Percentiles rank a stretch among this genome's conserved stretches.
These are phyloP conservation scores for Cladosporium sp. DNA, from an alignment of 2,329 filamentous ascomycete genomes.

Conservation along the genomic window DNA sequence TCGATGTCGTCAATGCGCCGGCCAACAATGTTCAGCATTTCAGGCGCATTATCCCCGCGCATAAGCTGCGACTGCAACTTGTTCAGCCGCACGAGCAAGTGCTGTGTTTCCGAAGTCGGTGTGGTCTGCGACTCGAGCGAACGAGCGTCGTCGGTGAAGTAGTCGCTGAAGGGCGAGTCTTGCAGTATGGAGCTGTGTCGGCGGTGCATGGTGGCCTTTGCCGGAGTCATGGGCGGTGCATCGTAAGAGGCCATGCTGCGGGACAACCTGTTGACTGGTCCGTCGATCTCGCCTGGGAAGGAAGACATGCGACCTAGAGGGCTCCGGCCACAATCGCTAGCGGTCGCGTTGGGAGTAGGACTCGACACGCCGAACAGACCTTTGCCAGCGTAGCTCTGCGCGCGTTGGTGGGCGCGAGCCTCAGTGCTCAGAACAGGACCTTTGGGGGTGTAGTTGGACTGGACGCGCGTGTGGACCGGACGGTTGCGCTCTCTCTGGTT, in stretches of 20 bases:
- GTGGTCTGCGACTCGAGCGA: slow-evolving; percentile 30
- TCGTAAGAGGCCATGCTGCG: slow-evolving; percentile 25
- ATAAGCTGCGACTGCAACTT: slow-evolving; percentile 41
- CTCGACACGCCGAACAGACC: not conserved
- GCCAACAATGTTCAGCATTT: slow-evolving; percentile 32
- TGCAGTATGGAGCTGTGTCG: slow-evolving; percentile 30
- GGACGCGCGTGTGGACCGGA: slow-evolving; percentile 14
- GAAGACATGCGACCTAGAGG: slow-evolving; percentile 19
- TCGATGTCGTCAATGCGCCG: slow-evolving; percentile 39
- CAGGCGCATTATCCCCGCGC: slow-evolving; percentile 29
- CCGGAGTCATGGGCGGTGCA: slow-evolving; percentile 30
- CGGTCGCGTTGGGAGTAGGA: slow-evolving; percentile 25
- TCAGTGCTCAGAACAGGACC: slow-evolving; percentile 35
- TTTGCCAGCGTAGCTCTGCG: slow-evolving; percentile 25
- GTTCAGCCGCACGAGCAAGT: slow-evolving; percentile 41
- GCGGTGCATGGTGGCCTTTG: slow-evolving; percentile 24
- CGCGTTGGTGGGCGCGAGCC: slow-evolving; percentile 33
- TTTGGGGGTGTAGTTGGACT: slow-evolving; percentile 27
- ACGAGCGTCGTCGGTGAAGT: slow-evolving; percentile 43
- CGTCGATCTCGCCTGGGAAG: slow-evolving; percentile 21
- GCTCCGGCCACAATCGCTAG: slow-evolving; percentile 19
- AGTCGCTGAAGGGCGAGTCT: slow-evolving; percentile 45
- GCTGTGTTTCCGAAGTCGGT: slow-evolving; percentile 32
- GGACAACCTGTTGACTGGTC: slow-evolving; percentile 19
- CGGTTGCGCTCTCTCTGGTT: slow-evolving; percentile 31